Conservation (phyloP, 805 yeast species). For the Monosporozyma aerobia region DNA sequence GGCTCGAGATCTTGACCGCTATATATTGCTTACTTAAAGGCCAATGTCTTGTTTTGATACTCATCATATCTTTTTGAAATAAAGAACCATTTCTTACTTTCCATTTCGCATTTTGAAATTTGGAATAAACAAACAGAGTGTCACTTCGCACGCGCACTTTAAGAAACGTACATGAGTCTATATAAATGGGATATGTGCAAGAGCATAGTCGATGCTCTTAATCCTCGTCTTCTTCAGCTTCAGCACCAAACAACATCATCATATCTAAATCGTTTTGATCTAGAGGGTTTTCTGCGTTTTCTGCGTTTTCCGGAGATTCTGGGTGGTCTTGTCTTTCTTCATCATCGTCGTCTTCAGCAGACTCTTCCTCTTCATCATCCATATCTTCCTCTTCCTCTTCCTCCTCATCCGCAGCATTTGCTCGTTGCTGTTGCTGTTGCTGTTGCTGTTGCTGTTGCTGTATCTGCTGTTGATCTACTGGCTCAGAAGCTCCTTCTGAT, state of each 20-base stretch:
- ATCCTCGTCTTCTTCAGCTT: slow-evolving; percentile 13
- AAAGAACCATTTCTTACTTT: neutral
- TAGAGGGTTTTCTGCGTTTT: slow-evolving; percentile 18
- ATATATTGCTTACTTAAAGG: neutral
- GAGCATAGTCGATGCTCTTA: neutral
- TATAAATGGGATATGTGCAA: neutral
- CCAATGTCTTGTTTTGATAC: neutral
- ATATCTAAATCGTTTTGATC: slow-evolving; percentile 31
- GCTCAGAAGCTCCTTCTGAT: slow-evolving; percentile 14
- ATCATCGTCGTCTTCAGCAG: slow-evolving; percentile 15
- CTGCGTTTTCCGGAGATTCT: slow-evolving; percentile 6
- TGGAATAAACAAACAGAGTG: neutral
- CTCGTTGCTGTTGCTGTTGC: slow-evolving; percentile 8
- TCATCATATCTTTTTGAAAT: neutral
- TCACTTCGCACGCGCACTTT: neutral
- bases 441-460: slow-evolving; percentile 3
- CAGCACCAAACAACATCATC: slow-evolving; percentile 33
- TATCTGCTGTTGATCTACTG: slow-evolving; percentile 7
- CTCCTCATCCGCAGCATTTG: slow-evolving; percentile 27
- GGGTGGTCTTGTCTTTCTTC: slow-evolving; percentile 20
- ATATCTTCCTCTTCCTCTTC: slow-evolving; percentile 29
- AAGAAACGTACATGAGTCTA: neutral
- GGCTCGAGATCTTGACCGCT: neutral
- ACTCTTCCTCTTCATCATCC: slow-evolving; percentile 31
- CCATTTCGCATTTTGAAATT: neutral